phyloP scores from a whole-genome alignment of 1,284 basidiomycete species.

The Sanghuangporus sanghuang region DNA sequence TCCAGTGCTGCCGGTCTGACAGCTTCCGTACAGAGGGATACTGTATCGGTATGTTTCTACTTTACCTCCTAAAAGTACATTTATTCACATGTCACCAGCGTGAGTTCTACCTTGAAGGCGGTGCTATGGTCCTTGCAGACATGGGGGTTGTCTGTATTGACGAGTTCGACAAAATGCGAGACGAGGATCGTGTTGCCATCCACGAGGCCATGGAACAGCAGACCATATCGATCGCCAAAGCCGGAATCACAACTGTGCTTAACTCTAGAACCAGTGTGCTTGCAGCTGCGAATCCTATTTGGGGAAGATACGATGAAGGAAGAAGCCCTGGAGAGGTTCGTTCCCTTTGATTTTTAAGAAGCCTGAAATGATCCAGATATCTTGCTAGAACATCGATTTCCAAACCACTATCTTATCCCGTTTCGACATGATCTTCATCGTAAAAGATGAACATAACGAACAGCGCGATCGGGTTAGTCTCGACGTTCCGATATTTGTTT shows the following conservation, averaged over 20 bases:
- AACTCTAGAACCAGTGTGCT: slow-evolving; percentile 96
- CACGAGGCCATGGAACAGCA: slow-evolving; percentile 99
- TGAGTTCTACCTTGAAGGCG: slow-evolving; percentile 98
- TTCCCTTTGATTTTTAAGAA: neutral
- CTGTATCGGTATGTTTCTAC: slow-evolving; percentile 65
- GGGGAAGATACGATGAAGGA: slow-evolving; percentile 97
- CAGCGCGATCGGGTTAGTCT: slow-evolving; percentile 74
- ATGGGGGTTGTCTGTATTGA: slow-evolving; percentile 99
- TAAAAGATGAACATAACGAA: slow-evolving; percentile 98
- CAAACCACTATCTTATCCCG: slow-evolving; percentile 98
- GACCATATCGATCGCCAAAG: slow-evolving; percentile 99
- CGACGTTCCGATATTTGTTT: neutral
- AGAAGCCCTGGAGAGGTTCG: slow-evolving; percentile 90
- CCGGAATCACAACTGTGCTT: slow-evolving; percentile 96
- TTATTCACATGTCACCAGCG: slow-evolving; percentile 45
- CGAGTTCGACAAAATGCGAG: slow-evolving; percentile 99
- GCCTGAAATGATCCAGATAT: neutral
- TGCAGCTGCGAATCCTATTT: slow-evolving; percentile 98
- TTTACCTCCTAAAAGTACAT: neutral
- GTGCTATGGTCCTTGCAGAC: slow-evolving; percentile 99
- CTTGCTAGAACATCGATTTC: slow-evolving; percentile 87
- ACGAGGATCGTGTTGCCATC: slow-evolving; percentile 98
- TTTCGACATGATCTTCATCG: slow-evolving; percentile 99
- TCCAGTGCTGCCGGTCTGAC: slow-evolving; percentile 98
- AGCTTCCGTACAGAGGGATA: slow-evolving; percentile 94